Evolutionary conservation across 768 basidiomycete species (phyloP).

Genomic region (Kwoniella botswanensis): DNA sequence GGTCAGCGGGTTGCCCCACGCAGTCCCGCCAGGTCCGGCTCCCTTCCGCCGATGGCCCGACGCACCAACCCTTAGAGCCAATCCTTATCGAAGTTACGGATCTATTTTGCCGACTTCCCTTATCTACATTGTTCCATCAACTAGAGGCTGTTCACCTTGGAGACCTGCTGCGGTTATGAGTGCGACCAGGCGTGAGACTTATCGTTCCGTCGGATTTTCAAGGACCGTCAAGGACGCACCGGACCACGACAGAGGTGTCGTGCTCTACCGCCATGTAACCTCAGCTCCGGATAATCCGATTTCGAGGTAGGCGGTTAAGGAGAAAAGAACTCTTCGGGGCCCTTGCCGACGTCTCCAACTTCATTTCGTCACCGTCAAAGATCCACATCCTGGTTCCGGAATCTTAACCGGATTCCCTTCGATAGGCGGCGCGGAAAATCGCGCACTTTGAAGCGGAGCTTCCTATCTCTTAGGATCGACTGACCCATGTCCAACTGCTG

Average conservation of each 20-base stretch:
- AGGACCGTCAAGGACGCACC: constrained; percentile 76
- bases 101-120: constrained; percentile 81
- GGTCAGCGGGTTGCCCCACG: constrained; percentile 66
- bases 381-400: constrained; percentile 72
- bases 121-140: constrained; percentile 80
- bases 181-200: constrained; percentile 74
- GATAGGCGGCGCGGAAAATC: constrained; percentile 70
- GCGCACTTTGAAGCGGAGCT: constrained; percentile 73
- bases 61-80: constrained; percentile 76
- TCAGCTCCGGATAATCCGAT: constrained; percentile 75
- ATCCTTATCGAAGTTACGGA: constrained; percentile 73
- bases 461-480: constrained; percentile 81
- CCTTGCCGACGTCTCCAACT: constrained; percentile 67
- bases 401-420: constrained; percentile 80
- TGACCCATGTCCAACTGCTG: constrained; percentile 85
- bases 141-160: constrained; percentile 82
- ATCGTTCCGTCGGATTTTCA: constrained; percentile 80
- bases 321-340: constrained; percentile 80
- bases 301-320: constrained; percentile 77
- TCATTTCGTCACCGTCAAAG: constrained; percentile 70
- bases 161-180: constrained; percentile 77
- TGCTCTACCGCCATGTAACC: constrained; percentile 74
- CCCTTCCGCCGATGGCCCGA: constrained; percentile 77
- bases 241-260: constrained; percentile 72
- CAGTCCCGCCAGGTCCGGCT: no score